Percentiles rank a stretch among this genome's conserved stretches.
Conservation (phyloP, 1,284 basidiomycete species). For the Pascua sp. region DNA sequence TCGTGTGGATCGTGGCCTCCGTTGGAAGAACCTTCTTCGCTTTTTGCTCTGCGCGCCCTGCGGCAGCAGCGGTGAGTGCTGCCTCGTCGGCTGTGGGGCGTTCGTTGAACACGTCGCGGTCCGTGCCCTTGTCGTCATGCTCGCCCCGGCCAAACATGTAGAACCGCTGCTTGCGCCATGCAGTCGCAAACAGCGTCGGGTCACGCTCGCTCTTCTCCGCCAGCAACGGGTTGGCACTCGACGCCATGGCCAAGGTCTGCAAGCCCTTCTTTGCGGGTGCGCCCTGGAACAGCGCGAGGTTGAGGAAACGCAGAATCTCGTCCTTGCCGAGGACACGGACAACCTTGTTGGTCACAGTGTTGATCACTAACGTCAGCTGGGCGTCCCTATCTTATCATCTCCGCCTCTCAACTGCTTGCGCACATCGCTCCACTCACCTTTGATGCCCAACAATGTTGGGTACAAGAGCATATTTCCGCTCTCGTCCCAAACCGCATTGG, state of each 20-base stretch:
- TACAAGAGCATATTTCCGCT: slow-evolving; percentile 91
- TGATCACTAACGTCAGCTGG: slow-evolving; percentile 65
- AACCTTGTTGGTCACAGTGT: slow-evolving; percentile 91
- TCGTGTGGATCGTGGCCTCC: slow-evolving; percentile 78
- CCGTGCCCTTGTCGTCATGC: slow-evolving; percentile 82
- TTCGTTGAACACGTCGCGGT: slow-evolving; percentile 98
- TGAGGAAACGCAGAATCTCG: slow-evolving; percentile 85
- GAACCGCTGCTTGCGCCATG: slow-evolving; percentile 89
- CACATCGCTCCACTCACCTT: slow-evolving; percentile 65
- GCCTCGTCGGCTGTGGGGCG: slow-evolving; percentile 94
- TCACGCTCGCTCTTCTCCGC: slow-evolving; percentile 77
- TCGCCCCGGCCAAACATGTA: slow-evolving; percentile 93
- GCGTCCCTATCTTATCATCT: background rate
- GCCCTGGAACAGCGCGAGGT: slow-evolving; percentile 87
- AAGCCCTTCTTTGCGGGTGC: slow-evolving; percentile 76
- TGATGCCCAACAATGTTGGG: slow-evolving; percentile 89
- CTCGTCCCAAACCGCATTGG: slow-evolving; percentile 93
- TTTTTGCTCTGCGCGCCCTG: slow-evolving; percentile 59
- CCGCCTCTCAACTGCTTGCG: background rate
- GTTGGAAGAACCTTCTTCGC: slow-evolving; percentile 66
- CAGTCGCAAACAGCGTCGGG: slow-evolving; percentile 89
- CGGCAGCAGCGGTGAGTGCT: slow-evolving; percentile 64
- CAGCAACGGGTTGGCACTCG: slow-evolving; percentile 90
- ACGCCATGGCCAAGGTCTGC: slow-evolving; percentile 85
- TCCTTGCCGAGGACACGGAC: slow-evolving; percentile 87